A percentile compares a stretch with the other conserved stretches of the same genome.
These are phyloP conservation scores for Eucalyptus regnans DNA, from an alignment of 345 rosid genomes.

Conservation along the genomic window DNA sequence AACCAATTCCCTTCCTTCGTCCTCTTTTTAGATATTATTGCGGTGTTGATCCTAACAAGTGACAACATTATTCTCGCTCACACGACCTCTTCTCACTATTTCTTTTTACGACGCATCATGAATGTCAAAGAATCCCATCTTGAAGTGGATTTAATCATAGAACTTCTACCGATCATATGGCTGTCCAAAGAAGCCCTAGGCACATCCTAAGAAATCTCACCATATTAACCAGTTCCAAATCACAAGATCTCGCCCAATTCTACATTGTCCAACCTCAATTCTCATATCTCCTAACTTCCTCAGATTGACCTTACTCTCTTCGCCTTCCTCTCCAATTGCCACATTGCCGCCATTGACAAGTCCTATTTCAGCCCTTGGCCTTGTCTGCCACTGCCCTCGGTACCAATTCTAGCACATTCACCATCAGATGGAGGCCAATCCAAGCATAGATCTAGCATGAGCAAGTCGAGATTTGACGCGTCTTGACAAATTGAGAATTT, in stretches of 20 bases:
- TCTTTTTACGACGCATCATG: neutral
- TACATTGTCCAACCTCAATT: constrained; percentile 22
- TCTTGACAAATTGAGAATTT: too few species aligned
- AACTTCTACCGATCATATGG: constrained; percentile 32
- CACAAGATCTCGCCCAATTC: constrained; percentile 42
- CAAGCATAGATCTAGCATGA: too few species aligned
- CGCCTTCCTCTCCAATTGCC: neutral
- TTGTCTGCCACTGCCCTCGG: too few species aligned
- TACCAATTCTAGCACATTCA: too few species aligned
- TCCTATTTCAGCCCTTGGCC: neutral
- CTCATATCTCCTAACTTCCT: neutral
- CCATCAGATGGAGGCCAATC: too few species aligned
- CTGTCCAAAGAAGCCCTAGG: constrained; percentile 88
- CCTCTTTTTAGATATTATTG: neutral
- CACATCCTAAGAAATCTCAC: constrained; percentile 22
- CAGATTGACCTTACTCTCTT: neutral
- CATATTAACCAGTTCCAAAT: constrained; percentile 24
- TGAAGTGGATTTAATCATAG: constrained; percentile 1
- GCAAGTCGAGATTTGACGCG: too few species aligned
- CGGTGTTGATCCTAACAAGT: neutral
- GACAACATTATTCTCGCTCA: neutral
- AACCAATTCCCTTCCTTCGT: neutral
- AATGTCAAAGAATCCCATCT: neutral
- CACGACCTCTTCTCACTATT: neutral
- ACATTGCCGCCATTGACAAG: neutral